These are phyloP conservation scores for Globisporangium megalacanthum DNA, from an alignment of 352 stramenopile species.

Conservation along the genomic window DNA sequence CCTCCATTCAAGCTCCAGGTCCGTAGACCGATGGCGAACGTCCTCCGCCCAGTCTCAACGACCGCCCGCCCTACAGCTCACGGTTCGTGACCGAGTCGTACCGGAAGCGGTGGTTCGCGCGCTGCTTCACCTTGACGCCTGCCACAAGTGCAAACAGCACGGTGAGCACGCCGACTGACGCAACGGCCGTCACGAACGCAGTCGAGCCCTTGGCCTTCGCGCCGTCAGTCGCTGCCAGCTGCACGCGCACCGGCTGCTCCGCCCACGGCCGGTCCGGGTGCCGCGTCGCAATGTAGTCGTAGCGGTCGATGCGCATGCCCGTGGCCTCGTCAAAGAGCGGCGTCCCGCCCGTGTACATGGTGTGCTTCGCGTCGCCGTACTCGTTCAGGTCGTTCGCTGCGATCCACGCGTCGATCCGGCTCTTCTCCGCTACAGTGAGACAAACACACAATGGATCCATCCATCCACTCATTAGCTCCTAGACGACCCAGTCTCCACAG, in stretches of 20 bases:
- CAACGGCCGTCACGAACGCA: conserved; percentile 12
- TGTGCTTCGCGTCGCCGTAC: conserved; percentile 22
- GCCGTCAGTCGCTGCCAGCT: conserved; percentile 5
- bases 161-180: conserved; percentile 21
- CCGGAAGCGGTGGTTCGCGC: conserved; percentile 29
- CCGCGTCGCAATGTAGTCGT: conserved; percentile 56
- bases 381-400: conserved; percentile 5
- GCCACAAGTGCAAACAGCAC: conserved; percentile 23
- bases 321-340: conserved; percentile 76
- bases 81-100: conserved; percentile 50
- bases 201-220: background rate
- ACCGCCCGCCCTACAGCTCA: conserved; percentile 11
- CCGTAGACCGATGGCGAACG: too few relatives aligned
- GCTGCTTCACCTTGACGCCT: conserved; percentile 20
- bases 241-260: conserved; percentile 15
- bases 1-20: too few relatives aligned
- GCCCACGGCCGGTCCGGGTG: conserved; percentile 63
- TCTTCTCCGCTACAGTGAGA: conserved; percentile 6
- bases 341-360: conserved; percentile 67
- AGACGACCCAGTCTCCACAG: background rate
- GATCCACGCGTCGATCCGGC: conserved; percentile 28
- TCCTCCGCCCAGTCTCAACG: too few relatives aligned
- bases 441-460: background rate
- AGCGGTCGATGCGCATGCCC: conserved; percentile 41
- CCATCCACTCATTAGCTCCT: too few relatives aligned